Evolutionary conservation across 345 rosid species (phyloP).

Genomic region (Microcos paniculata): DNA sequence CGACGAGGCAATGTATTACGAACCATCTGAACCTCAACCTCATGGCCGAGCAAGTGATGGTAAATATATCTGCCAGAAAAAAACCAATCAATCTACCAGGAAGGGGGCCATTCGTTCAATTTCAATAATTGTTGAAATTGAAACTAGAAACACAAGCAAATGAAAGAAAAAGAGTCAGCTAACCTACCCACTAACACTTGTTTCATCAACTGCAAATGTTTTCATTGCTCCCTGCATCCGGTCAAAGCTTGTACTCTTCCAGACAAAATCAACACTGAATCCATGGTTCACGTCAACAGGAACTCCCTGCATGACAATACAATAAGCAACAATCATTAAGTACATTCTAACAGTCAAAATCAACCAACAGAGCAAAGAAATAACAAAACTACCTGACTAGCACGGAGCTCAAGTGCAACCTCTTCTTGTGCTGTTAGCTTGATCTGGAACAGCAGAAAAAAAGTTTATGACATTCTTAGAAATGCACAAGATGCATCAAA

Average conservation of each 20-base stretch:
- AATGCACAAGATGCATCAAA: background rate
- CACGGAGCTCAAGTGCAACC: constrained; percentile 99
- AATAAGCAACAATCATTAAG: constrained; percentile 5
- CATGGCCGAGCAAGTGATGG: constrained; percentile 97
- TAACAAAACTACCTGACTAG: constrained; percentile 71
- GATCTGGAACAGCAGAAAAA: constrained; percentile 48
- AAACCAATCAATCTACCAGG: constrained; percentile 4
- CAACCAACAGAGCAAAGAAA: background rate
- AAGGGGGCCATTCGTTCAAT: background rate
- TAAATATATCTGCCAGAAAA: constrained; percentile 70
- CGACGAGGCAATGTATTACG: constrained; percentile 92
- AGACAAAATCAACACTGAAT: constrained; percentile 96
- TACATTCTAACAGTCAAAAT: constrained; percentile 7
- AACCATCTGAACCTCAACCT: constrained; percentile 96
- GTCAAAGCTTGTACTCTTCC: constrained; percentile 99
- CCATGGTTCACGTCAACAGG: constrained; percentile 95
- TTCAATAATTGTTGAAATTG: background rate
- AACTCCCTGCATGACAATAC: constrained; percentile 61
- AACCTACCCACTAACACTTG: constrained; percentile 99
- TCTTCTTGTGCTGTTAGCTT: constrained; percentile 98
- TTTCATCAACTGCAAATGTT: constrained; percentile 99
- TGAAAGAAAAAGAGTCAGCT: constrained; percentile 9
- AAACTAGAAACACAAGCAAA: background rate
- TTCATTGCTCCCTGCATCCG: constrained; percentile 99
- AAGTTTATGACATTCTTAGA: background rate